These are phyloP conservation scores for Tubosaeta sp. DNA, from an alignment of 768 basidiomycete species.

Conservation along the genomic window DNA sequence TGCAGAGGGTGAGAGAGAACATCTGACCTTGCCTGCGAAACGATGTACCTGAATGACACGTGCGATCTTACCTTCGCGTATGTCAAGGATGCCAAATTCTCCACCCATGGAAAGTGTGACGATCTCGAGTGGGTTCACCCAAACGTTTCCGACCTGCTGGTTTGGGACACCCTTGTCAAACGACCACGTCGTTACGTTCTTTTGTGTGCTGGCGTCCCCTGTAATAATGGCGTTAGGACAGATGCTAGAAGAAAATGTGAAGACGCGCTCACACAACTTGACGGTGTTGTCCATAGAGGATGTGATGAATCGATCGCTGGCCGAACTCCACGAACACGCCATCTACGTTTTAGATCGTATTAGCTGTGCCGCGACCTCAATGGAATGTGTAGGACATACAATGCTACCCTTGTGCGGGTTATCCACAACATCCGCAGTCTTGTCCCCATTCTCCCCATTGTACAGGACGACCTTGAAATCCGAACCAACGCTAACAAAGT, in stretches of 20 bases:
- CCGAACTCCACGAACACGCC: conserved; percentile 76
- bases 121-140: conserved; percentile 66
- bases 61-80: conserved; percentile 52
- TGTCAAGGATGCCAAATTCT: conserved; percentile 78
- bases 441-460: conserved; percentile 86
- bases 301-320: conserved; percentile 70
- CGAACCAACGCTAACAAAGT: conserved; percentile 85
- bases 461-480: conserved; percentile 87
- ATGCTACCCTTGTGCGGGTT: conserved; percentile 71
- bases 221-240: not conserved
- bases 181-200: conserved; percentile 63
- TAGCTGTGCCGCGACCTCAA: not conserved
- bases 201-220: conserved; percentile 82
- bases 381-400: conserved; percentile 40
- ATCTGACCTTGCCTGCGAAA: not conserved
- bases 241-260: not conserved
- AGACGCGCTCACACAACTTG: conserved; percentile 59
- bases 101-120: conserved; percentile 84
- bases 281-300: conserved; percentile 86
- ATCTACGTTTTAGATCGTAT: conserved; percentile 38
- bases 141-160: conserved; percentile 89
- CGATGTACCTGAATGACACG: conserved; percentile 57
- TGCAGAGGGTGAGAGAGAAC: not conserved
- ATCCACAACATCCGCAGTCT: conserved; percentile 62
- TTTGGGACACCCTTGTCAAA: conserved; percentile 69